phyloP scores from a whole-genome alignment of 2,329 filamentous ascomycete genomes.

The Pseudogymnoascus pannorum region DNA sequence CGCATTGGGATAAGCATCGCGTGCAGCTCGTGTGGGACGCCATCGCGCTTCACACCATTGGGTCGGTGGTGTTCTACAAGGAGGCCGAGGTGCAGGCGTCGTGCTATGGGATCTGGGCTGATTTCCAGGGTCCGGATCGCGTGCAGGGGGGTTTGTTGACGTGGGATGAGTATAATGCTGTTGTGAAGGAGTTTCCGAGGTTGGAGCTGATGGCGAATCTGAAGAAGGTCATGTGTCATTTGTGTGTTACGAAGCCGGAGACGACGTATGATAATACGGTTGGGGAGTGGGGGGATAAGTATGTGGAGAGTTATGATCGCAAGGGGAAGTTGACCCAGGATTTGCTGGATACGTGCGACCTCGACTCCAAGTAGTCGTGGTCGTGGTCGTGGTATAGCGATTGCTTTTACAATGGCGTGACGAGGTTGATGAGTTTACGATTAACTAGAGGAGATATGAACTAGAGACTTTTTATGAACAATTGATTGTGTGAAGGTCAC shows the following conservation, averaged over 20 bases:
- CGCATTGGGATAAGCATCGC: slow-evolving; percentile 33
- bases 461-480: background rate
- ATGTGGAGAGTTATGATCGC: slow-evolving; percentile 30
- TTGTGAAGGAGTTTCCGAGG: slow-evolving; percentile 29
- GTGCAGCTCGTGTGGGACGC: slow-evolving; percentile 42
- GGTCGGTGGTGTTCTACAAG: slow-evolving; percentile 35
- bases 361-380: background rate
- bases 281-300: slow-evolving; percentile 30
- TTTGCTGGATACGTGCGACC: slow-evolving; percentile 21
- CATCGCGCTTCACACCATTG: slow-evolving; percentile 39
- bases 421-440: background rate
- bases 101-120: slow-evolving; percentile 30
- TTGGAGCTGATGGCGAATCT: slow-evolving; percentile 29
- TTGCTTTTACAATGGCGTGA: background rate
- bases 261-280: slow-evolving; percentile 32
- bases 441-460: background rate
- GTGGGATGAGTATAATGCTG: slow-evolving; percentile 27
- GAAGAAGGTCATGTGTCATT: slow-evolving; percentile 27
- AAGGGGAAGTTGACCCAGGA: slow-evolving; percentile 28
- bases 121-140: slow-evolving; percentile 32
- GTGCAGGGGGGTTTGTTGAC: slow-evolving; percentile 21
- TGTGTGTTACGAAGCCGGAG: slow-evolving; percentile 31
- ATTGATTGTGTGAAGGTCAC: background rate
- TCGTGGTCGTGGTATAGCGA: background rate
- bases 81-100: slow-evolving; percentile 34